Evolutionary conservation across 108 stramenopile species (phyloP).

Genomic region (Conticribra guillardii): DNA sequence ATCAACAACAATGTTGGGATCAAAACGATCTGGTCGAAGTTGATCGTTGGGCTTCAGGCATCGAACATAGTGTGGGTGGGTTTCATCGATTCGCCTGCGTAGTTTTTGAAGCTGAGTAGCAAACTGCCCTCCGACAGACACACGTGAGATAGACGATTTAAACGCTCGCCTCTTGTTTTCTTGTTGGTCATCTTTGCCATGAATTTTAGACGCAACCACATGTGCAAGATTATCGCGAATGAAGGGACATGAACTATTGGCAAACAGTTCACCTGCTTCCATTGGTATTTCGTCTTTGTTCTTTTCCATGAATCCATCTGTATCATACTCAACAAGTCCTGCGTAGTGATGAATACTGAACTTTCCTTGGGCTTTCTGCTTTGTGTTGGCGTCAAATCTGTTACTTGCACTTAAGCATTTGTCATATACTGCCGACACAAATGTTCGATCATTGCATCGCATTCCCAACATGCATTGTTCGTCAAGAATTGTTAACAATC

Average conservation of each 20-base stretch:
- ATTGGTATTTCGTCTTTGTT: constrained; percentile 92
- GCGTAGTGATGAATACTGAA: constrained; percentile 92
- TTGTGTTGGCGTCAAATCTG: constrained; percentile 56
- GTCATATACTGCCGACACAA: constrained; percentile 64
- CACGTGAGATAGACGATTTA: constrained; percentile 41
- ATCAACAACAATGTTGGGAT: constrained; percentile 80
- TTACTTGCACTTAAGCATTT: constrained; percentile 47
- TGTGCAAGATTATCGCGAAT: constrained; percentile 29
- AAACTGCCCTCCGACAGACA: constrained; percentile 85
- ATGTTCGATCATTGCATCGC: constrained; percentile 61
- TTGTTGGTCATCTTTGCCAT: constrained; percentile 9
- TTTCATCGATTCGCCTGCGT: constrained; percentile 86
- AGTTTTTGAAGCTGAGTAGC: constrained; percentile 86
- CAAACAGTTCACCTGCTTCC: constrained; percentile 81
- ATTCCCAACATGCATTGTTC: constrained; percentile 72
- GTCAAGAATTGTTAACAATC: constrained; percentile 76
- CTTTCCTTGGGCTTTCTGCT: constrained; percentile 59
- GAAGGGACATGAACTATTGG: constrained; percentile 26
- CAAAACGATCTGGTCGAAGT: constrained; percentile 72
- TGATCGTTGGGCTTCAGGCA: constrained; percentile 99
- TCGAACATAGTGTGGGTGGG: constrained; percentile 98
- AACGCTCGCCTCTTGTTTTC: neutral
- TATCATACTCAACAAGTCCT: constrained; percentile 81
- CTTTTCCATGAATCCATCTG: constrained; percentile 84
- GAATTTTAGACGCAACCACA: constrained; percentile 23